A percentile compares a stretch with the other conserved stretches of the same genome.
These are phyloP conservation scores for Rhododendron simsii DNA, from an alignment of 148 eudicot genomes.

Conservation along the genomic window DNA sequence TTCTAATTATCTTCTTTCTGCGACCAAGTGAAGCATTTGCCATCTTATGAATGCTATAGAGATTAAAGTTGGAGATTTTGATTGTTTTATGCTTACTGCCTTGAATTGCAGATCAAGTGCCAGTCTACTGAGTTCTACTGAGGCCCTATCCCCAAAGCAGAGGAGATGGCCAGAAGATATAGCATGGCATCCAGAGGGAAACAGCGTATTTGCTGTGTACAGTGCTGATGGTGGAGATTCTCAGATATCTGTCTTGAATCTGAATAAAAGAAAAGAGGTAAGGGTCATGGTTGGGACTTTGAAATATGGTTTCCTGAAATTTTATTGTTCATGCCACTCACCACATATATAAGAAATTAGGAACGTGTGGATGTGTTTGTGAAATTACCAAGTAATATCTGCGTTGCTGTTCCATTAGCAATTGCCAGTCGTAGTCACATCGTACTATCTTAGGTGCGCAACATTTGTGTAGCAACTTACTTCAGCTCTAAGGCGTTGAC, in stretches of 20 bases:
- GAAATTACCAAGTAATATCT: background rate
- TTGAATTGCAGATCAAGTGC: conserved; percentile 68
- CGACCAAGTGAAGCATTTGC: background rate
- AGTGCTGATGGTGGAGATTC: conserved; percentile 90
- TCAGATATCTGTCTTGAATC: conserved; percentile 73
- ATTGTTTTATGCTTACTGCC: conserved; percentile 2
- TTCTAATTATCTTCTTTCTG: background rate
- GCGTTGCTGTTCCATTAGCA: background rate
- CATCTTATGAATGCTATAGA: background rate
- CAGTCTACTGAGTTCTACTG: conserved; percentile 59
- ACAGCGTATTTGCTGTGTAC: conserved; percentile 60
- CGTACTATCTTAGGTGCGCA: too few relatives aligned
- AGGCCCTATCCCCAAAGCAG: conserved; percentile 64
- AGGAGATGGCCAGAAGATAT: conserved; percentile 99
- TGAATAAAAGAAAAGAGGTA: conserved; percentile 66
- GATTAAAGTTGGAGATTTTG: background rate
- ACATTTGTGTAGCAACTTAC: background rate
- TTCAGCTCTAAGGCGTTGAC: background rate
- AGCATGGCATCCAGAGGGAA: conserved; percentile 96
- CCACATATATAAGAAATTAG: background rate
- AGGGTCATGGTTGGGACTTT: background rate
- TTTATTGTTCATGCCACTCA: background rate
- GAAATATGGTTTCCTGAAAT: background rate
- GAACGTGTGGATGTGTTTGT: conserved; percentile 2
- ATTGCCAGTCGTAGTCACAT: background rate